Conservation (phyloP, 495 filamentous ascomycete species). For the Pseudomonodictys pantanalensis region DNA sequence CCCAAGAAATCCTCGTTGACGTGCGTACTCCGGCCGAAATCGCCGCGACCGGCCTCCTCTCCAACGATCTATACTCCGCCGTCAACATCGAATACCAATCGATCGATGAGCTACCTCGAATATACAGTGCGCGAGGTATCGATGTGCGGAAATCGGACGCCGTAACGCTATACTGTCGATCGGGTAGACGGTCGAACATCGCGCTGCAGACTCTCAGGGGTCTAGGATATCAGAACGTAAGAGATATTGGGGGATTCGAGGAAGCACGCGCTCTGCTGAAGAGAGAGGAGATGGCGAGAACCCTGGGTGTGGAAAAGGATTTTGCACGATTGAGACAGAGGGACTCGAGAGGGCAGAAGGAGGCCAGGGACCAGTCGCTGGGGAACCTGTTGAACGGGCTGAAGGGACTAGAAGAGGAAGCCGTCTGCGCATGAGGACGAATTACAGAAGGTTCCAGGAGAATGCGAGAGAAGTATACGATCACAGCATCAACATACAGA, state of each 20-base stretch:
- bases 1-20: constrained; percentile 16
- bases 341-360: not conserved
- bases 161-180: constrained; percentile 18
- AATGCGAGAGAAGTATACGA: no score
- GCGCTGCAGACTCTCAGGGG: constrained; percentile 22
- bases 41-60: constrained; percentile 16
- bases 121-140: constrained; percentile 45
- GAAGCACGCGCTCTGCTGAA: constrained; percentile 17
- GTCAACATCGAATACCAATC: constrained; percentile 29
- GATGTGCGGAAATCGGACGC: not conserved
- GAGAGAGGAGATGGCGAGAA: constrained; percentile 3
- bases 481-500: no score
- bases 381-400: constrained; percentile 4
- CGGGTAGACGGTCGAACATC: constrained; percentile 24
- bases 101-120: constrained; percentile 71
- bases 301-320: not conserved
- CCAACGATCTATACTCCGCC: not conserved
- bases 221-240: constrained; percentile 24
- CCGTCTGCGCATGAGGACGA: no score
- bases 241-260: constrained; percentile 30
- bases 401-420: constrained; percentile 5
- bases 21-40: constrained; percentile 27
- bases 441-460: no score
- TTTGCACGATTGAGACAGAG: not conserved
- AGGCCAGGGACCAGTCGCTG: constrained; percentile 3